Evolutionary conservation across 2,329 filamentous ascomycete genomes (phyloP).

Genomic region (Colletotrichum tofieldiae): DNA sequence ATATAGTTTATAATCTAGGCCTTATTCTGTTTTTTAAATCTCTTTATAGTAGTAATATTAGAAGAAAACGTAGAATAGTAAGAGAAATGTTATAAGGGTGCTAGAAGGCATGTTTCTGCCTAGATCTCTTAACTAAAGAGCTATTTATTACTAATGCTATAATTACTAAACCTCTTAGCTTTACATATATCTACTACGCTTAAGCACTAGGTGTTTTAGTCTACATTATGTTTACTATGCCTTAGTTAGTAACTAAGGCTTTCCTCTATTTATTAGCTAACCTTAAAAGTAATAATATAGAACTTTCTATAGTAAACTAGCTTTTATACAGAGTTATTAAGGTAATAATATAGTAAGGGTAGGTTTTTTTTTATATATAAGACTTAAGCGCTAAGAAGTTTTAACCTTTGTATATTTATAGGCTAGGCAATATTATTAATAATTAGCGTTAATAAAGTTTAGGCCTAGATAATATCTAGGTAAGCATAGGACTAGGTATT

Average conservation of each 20-base stretch:
- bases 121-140: background rate
- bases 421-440: background rate
- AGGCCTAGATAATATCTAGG: background rate
- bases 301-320: conserved; percentile 77
- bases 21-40: background rate
- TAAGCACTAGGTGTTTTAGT: conserved; percentile 61
- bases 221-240: conserved; percentile 74
- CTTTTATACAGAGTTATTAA: conserved; percentile 81
- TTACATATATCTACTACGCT: too few species aligned
- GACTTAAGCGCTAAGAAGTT: background rate
- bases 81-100: conserved; percentile 45
- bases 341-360: conserved; percentile 83
- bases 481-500: background rate
- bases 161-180: conserved; percentile 66
- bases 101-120: conserved; percentile 46
- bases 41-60: background rate
- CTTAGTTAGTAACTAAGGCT: conserved; percentile 79
- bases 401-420: background rate
- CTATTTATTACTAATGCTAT: conserved; percentile 66
- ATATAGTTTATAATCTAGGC: background rate
- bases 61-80: conserved; percentile 43
- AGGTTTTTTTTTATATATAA: background rate
- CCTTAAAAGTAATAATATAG: conserved; percentile 59
- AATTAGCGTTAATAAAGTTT: background rate
- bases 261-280: conserved; percentile 83